These are phyloP conservation scores for Cyanidioschyzon merolae DNA, from an alignment of 23 red algal species.

Conservation along the genomic window DNA sequence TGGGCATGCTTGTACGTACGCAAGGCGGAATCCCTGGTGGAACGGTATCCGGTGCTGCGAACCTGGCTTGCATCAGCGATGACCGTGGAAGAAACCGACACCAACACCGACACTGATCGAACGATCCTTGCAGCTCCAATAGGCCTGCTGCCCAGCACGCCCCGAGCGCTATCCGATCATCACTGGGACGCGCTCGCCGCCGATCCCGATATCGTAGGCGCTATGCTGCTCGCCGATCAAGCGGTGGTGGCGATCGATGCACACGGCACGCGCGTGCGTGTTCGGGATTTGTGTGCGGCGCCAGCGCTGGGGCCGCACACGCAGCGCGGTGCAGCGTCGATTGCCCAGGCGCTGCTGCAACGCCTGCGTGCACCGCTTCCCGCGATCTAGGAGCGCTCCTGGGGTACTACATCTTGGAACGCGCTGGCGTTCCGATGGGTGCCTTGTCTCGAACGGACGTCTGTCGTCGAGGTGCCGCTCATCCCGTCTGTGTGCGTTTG, in stretches of 20 bases:
- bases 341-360: no score
- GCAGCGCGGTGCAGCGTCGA: no score
- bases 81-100: neutral
- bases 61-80: neutral
- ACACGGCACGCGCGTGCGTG: neutral
- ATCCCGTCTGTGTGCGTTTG: no score
- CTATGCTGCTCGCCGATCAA: neutral
- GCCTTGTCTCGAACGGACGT: no score
- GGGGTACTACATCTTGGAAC: no score
- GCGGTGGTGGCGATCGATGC: neutral
- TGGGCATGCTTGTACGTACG: neutral
- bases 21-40: neutral
- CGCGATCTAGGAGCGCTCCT: no score
- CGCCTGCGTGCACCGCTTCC: neutral
- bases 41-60: neutral
- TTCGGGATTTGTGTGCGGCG: neutral
- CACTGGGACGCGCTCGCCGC: neutral
- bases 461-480: no score
- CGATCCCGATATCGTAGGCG: slow-evolving; percentile 1
- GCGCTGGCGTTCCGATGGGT: no score
- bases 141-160: neutral
- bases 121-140: neutral
- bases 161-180: neutral
- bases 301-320: no score
- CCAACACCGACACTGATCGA: neutral